Base-by-base conservation (phyloP, 1,284 basidiomycete species). In the Vanrija pseudolonga region DNA sequence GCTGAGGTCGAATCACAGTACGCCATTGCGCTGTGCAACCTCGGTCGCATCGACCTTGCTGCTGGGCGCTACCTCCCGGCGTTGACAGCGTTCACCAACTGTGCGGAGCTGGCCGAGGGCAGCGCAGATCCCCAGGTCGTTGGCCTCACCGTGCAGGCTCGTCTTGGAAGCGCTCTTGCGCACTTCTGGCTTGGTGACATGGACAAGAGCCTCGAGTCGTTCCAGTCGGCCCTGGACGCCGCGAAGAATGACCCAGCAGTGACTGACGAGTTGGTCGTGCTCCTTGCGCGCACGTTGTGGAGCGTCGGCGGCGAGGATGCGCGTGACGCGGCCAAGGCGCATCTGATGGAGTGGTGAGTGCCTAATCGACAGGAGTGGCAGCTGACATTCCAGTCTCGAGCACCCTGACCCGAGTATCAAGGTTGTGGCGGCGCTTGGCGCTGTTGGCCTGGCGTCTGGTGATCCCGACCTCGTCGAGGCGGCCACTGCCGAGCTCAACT, bases 381-480 rank as follows among this genome's bases (percentile, higher is more conserved):
- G 36, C 59, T 55, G 28, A 55, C 50, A 5, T 3, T 5, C 12
- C 79, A 59, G 87, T 87, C 72, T 83, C 83, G 20, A 86, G 83
- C 65, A 89, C 88, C 68, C 71, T 15, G 53, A 64, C 9, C 70
- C 74, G 6, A 68, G 68, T 67, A 72, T 93, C 50, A 80, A 83
- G 53, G 90, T 89, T 1, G 87, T 96, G 68, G 86, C 87, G 41
- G 83, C 86, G 0, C 81, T 97, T 0, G 89, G 88, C 0, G 89
- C 89, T 2, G 89, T 95, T 81, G 93, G 89, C 9, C 85, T 92
- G 53, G 76, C 90, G 20, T 87, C 85, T 0, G 79, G 81, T 23
- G 93, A 96, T 67, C 84, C 86, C 22, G 84, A 82, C 48, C 81
- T 96, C 18, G 81, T 94, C 15, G 90, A 95, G 67, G 93, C 93